Conservation (phyloP, 768 basidiomycete genomes). For the Pulveroboletus ravenelii region DNA sequence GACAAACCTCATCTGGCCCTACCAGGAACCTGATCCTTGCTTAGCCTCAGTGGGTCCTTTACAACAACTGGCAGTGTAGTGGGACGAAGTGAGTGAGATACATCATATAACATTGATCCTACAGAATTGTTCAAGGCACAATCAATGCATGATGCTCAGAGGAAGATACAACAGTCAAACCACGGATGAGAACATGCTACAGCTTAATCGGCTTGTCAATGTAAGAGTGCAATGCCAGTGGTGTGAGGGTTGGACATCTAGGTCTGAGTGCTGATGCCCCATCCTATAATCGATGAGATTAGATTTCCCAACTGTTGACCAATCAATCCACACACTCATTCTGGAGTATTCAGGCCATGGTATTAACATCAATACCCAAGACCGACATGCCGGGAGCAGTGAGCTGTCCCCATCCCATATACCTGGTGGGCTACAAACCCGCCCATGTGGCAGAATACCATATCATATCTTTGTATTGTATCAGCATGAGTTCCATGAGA, state of each 20-base stretch:
- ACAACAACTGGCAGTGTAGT: neutral
- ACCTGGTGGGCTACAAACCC: too few relatives aligned
- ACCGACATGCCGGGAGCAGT: too few relatives aligned
- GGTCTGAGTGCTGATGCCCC: neutral
- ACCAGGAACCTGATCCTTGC: neutral
- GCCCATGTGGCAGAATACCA: too few relatives aligned
- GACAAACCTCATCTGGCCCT: neutral
- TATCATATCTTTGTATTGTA: neutral
- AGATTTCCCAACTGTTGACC: neutral
- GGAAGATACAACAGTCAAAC: neutral
- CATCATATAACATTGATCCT: too few relatives aligned
- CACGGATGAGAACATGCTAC: slow-evolving; percentile 9
- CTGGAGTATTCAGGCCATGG: neutral
- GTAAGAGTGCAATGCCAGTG: too few relatives aligned
- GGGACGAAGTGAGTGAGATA: too few relatives aligned
- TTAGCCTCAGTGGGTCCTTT: neutral
- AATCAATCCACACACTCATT: neutral
- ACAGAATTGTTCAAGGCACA: too few relatives aligned
- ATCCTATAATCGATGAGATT: neutral
- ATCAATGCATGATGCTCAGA: neutral
- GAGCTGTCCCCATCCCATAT: too few relatives aligned
- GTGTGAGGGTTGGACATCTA: too few relatives aligned
- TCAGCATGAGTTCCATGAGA: slow-evolving; percentile 9
- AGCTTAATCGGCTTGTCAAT: neutral
- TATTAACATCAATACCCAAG: too few relatives aligned